Evolutionary conservation across 495 filamentous ascomycete genomes (phyloP).

Genomic region (Penicillium manginii): DNA sequence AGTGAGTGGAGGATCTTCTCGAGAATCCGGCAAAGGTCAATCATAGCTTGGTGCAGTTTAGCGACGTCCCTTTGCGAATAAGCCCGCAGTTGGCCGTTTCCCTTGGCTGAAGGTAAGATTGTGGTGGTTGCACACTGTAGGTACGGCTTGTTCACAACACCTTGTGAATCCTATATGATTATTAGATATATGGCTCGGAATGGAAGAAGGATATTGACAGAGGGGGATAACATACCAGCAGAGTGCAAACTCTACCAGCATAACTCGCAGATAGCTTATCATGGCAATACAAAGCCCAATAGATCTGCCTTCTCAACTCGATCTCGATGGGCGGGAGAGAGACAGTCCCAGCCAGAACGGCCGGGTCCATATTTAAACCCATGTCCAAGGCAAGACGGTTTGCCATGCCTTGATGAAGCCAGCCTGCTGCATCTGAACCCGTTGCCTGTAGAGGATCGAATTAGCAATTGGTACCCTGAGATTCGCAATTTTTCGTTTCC

Average conservation of each 20-base stretch:
- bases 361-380: constrained; percentile 35
- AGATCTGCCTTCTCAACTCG: constrained; percentile 35
- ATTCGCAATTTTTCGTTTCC: no score
- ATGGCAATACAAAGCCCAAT: constrained; percentile 37
- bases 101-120: constrained; percentile 24
- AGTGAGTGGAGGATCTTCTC: constrained; percentile 33
- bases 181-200: background rate
- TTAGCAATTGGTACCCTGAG: background rate
- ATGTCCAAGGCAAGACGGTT: constrained; percentile 34
- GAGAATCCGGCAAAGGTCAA: constrained; percentile 31
- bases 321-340: constrained; percentile 28
- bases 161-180: constrained; percentile 29
- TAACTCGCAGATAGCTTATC: constrained; percentile 38
- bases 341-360: constrained; percentile 25
- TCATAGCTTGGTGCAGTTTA: constrained; percentile 30
- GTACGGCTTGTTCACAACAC: constrained; percentile 32
- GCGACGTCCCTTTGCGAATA: constrained; percentile 22
- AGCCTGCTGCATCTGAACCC: constrained; percentile 33
- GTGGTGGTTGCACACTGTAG: constrained; percentile 18
- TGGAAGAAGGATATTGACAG: background rate
- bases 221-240: constrained; percentile 22
- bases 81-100: constrained; percentile 21
- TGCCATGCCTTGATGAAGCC: constrained; percentile 36
- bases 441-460: constrained; percentile 20
- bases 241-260: constrained; percentile 35